Evolutionary conservation across 176 grass and related monocot genomes (phyloP), one percentile per base, ranked within the genome.

Genomic region (Stipa capillata): DNA sequence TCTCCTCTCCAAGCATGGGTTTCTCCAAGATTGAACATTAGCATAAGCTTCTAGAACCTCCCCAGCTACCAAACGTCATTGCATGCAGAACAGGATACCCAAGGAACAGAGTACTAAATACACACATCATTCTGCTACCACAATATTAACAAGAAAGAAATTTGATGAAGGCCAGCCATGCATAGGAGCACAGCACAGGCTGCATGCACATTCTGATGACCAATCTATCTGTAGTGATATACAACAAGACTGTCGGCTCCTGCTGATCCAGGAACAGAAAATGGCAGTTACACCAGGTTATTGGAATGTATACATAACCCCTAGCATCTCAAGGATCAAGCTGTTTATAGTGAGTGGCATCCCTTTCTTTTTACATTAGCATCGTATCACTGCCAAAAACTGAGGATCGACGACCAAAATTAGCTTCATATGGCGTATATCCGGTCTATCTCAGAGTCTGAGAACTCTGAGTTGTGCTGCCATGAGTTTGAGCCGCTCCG

Each of bases 401-500:
- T 3, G 12, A 54, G 36, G 56, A 44, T 39, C 51, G 28, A 67
- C 42, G 35, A 59, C 34, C 49, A 16, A 24, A 28, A 65, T 21
- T 4, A 11, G 36, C 55, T 58, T 93, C 78, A 97, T 59, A 98
- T 98, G 71, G 95, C 95, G 33, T 92, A 98, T 67, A 98, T 98
- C 35, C 92, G 85, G 73, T 98, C 92, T 18, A 94, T 90, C 73
- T 94, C 92, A 0, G 92, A 89, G 65, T 93, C 95, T 3, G 92
- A n/a, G n/a, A n/a, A 76, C 64, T 98, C 95, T 0, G 95, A 91
- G 74, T 90, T 90, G 9, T 84, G 87, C 35, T 90, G 85, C 95
- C 95, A 98, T 43, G 92, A 94, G 73, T 80, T 93, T 42, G 92
- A 98, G 60, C 86, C 87, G 2, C 92, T 90, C 68, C 92, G 82